phyloP scores from a whole-genome alignment of 129 eudicot species.

The Mikania micrantha region DNA sequence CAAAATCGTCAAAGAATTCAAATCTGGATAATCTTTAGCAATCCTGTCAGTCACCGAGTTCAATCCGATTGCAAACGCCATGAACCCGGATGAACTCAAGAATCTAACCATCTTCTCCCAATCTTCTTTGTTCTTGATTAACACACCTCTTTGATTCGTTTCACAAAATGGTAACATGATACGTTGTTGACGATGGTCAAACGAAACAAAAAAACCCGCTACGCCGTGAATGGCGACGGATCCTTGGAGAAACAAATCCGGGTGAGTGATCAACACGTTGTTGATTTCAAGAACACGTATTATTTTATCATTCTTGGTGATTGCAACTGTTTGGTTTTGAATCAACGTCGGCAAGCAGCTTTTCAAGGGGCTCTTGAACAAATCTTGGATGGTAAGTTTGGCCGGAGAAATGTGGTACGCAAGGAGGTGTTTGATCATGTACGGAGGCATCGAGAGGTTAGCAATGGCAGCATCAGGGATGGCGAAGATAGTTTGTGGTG shows the following conservation, averaged over 20 bases:
- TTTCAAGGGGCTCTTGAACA: conserved; percentile 35
- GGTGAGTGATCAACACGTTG: conserved; percentile 54
- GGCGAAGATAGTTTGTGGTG: conserved; percentile 57
- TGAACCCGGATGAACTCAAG: conserved; percentile 44
- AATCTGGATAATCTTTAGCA: conserved; percentile 36
- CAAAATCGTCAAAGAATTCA: conserved; percentile 43
- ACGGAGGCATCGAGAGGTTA: conserved; percentile 41
- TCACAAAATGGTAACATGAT: conserved; percentile 29
- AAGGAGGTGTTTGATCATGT: conserved; percentile 36
- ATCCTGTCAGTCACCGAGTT: conserved; percentile 47
- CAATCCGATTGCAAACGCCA: conserved; percentile 56
- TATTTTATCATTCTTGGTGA: conserved; percentile 31
- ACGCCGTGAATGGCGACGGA: conserved; percentile 52
- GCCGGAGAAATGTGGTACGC: conserved; percentile 48
- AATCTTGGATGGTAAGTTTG: conserved; percentile 29
- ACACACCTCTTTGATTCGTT: background rate
- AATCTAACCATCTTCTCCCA: conserved; percentile 39
- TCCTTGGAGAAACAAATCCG: conserved; percentile 56
- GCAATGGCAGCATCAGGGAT: conserved; percentile 46
- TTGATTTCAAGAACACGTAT: conserved; percentile 42
- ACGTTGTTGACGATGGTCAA: conserved; percentile 21
- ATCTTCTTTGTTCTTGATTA: conserved; percentile 24
- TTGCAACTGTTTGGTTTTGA: conserved; percentile 15
- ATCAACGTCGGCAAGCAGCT: conserved; percentile 47
- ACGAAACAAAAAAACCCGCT: conserved; percentile 27